Evolutionary conservation across 495 filamentous ascomycete genomes (phyloP), one percentile per base, ranked within the genome.

Genomic region (Aspergillus biplanus): DNA sequence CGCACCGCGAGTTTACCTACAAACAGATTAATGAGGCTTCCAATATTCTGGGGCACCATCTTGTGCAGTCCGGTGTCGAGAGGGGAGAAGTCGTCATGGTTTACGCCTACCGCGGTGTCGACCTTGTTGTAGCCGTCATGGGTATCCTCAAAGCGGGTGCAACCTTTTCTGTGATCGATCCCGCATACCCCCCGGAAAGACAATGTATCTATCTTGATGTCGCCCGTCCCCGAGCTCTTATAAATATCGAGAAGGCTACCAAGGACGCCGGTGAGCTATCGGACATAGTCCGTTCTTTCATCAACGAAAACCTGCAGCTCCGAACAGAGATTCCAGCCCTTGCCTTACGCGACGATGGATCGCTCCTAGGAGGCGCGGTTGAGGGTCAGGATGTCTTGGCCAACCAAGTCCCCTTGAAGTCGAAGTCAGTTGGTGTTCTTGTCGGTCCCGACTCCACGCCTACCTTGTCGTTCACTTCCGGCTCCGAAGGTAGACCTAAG

Each of bases 141-240:
- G 85, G 84, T 64, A 78, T 80, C n/a, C 64, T 87, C 61, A 85
- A 80, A 70, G 77, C 78, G 35, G 79, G 78, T 63, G 79, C 78
- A 18, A 80, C 76, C 7, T 75, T 82, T 67, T 75, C 73, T 12
- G 92, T 97, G 44, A 86, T 97, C 50, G 93, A 97, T 67, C 93
- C 93, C 3, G 83, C 86, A 15, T 97, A 99, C 71, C 95, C 95
- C 6, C 89, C 91, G 1, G 90, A 90, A 50, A 78, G 95, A 52
- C 95, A 99, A 71, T 89, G 90, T 65, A 90, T 97, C 68, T 96
- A 95, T 68, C 85, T 98, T 35, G 91, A 97, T 65, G 93, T 97
- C 32, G 90, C 94, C 35, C 84, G 87, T 61, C 94, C 94, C 9
- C 81, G 87, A 46, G 90, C 90, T 21, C 78, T 97, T 58, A 86